These are phyloP conservation scores for Murraya koenigii DNA, from an alignment of 345 rosid species.

Conservation along the genomic window DNA sequence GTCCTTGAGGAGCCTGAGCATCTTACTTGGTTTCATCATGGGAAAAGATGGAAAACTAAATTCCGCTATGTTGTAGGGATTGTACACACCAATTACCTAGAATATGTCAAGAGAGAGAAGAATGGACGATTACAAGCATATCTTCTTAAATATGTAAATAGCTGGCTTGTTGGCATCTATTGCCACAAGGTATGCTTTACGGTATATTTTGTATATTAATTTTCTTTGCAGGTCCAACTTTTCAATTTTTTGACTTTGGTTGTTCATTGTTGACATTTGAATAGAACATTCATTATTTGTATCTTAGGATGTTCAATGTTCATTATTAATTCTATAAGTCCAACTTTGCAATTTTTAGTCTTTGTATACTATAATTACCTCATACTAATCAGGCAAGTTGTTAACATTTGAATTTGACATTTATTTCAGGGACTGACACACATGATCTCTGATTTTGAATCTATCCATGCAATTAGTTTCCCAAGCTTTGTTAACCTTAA, in stretches of 20 bases:
- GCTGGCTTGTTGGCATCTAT: constrained; percentile 82
- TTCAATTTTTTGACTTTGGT: not conserved
- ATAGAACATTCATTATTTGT: too few relatives aligned
- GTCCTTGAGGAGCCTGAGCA: constrained; percentile 99
- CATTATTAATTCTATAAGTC: too few relatives aligned
- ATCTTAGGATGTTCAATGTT: too few relatives aligned
- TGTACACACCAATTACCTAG: constrained; percentile 91
- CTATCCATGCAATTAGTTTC: not conserved
- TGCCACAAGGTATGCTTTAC: constrained; percentile 77
- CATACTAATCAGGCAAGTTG: not conserved
- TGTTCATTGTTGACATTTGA: too few relatives aligned
- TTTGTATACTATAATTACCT: not conserved
- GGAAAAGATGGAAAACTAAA: constrained; percentile 85
- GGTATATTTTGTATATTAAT: not conserved
- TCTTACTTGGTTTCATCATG: constrained; percentile 99
- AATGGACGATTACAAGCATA: constrained; percentile 64
- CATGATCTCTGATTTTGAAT: not conserved
- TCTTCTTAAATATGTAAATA: constrained; percentile 57
- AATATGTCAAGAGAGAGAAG: constrained; percentile 82
- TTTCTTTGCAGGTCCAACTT: not conserved
- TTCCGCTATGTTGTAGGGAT: constrained; percentile 75
- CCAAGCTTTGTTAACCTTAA: not conserved
- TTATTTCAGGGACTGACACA: not conserved
- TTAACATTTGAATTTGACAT: not conserved
- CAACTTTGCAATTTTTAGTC: too few relatives aligned